Percentiles rank a stretch among this genome's conserved stretches.
phyloP scores from a whole-genome alignment of 2,329 filamentous ascomycete genomes.

The Cadophora sp. region DNA sequence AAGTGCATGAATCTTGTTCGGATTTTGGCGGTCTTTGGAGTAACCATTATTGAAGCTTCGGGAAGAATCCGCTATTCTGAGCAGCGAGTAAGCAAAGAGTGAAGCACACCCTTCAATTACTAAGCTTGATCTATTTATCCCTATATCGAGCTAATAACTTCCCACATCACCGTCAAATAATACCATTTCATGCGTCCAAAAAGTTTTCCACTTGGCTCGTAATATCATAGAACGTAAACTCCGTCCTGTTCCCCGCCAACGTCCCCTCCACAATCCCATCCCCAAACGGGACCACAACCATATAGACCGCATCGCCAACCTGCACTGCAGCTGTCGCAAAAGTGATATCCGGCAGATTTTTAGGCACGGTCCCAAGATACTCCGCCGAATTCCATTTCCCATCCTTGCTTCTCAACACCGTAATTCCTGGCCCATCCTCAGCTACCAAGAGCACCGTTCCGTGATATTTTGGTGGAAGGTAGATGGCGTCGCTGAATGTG shows the following conservation, averaged over 20 bases:
- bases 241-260: slow-evolving; percentile 13
- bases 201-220: slow-evolving; percentile 23
- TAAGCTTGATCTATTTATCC: too few relatives aligned
- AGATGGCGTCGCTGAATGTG: slow-evolving; percentile 18
- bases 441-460: slow-evolving; percentile 23
- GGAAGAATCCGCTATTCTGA: too few relatives aligned
- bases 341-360: neutral
- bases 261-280: slow-evolving; percentile 5
- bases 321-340: slow-evolving; percentile 8
- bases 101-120: too few relatives aligned
- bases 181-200: neutral
- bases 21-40: too few relatives aligned
- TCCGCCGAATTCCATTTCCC: slow-evolving; percentile 25
- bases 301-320: slow-evolving; percentile 18
- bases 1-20: too few relatives aligned
- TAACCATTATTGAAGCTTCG: too few relatives aligned
- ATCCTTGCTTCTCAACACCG: slow-evolving; percentile 20
- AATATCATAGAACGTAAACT: slow-evolving; percentile 24
- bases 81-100: too few relatives aligned
- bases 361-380: slow-evolving; percentile 19
- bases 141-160: too few relatives aligned
- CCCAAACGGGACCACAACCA: slow-evolving; percentile 5
- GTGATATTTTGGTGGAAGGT: slow-evolving; percentile 22
- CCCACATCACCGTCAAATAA: too few relatives aligned
- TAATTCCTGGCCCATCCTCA: slow-evolving; percentile 13